Evolutionary conservation across 2,329 filamentous ascomycete species (phyloP).

Genomic region (Colletotrichum liaoningense): DNA sequence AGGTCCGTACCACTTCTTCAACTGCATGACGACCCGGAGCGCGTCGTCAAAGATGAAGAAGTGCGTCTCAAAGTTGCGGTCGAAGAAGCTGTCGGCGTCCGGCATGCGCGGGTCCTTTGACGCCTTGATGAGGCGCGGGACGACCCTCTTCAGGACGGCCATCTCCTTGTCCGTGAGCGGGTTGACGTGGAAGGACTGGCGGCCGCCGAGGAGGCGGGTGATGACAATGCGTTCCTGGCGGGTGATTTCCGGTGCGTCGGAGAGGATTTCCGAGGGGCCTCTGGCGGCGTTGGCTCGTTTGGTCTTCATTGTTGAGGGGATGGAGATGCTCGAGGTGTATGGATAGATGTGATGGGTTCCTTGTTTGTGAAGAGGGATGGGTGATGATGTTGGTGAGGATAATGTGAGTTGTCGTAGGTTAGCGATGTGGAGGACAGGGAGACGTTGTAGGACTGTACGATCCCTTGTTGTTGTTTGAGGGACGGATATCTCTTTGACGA

Average conservation of each 20-base stretch:
- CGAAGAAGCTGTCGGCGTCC: background rate
- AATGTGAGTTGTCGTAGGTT: background rate
- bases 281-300: background rate
- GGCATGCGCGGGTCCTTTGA: constrained; percentile 4
- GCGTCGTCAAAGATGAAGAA: background rate
- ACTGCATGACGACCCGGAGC: background rate
- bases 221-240: background rate
- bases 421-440: background rate
- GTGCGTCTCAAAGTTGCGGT: background rate
- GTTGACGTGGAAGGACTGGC: background rate
- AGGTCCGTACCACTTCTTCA: background rate
- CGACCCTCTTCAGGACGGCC: background rate
- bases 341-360: background rate
- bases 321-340: background rate
- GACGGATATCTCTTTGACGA: background rate
- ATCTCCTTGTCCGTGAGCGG: background rate
- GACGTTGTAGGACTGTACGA: background rate
- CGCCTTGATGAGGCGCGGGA: background rate
- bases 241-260: background rate
- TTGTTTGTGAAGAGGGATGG: background rate
- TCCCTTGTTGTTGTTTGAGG: background rate
- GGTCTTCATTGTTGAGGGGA: background rate
- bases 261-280: background rate
- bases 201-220: background rate
- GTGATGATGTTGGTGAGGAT: background rate